A percentile compares a stretch with the other conserved stretches of the same genome.
Evolutionary conservation across 1,284 basidiomycete genomes (phyloP).

Genomic region (Phylloboletellus chloephorus): DNA sequence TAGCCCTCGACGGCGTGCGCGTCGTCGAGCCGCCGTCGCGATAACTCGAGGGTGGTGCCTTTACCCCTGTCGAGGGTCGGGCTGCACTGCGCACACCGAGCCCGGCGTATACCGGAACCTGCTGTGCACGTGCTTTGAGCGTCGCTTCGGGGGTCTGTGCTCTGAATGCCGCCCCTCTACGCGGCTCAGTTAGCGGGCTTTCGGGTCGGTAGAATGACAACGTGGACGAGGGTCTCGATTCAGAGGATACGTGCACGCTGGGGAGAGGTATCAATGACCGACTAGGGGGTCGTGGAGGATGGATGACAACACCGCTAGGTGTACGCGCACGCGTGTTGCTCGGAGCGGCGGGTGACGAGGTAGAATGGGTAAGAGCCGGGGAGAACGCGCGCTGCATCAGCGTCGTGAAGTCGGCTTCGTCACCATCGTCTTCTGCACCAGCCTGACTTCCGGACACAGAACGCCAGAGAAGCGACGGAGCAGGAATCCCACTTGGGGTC

Average conservation of each 20-base stretch:
- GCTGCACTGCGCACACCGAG: conserved; percentile 36
- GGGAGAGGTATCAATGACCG: conserved; percentile 78
- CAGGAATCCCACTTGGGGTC: conserved; percentile 73
- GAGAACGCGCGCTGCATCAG: conserved; percentile 60
- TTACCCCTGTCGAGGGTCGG: conserved; percentile 38
- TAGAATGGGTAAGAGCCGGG: conserved; percentile 44
- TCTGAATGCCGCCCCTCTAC: conserved; percentile 32
- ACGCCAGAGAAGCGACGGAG: conserved; percentile 45
- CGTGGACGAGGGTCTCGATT: conserved; percentile 63
- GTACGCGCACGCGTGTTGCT: conserved; percentile 34
- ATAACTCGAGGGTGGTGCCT: conserved; percentile 71
- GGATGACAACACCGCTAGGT: conserved; percentile 36
- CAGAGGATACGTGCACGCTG: conserved; percentile 60
- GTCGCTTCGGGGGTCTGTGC: conserved; percentile 67
- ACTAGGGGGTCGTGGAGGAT: conserved; percentile 70
- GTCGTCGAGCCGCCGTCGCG: conserved; percentile 48
- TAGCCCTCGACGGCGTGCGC: conserved; percentile 58
- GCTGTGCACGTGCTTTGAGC: conserved; percentile 51
- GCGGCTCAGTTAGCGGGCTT: conserved; percentile 48
- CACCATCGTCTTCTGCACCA: conserved; percentile 48
- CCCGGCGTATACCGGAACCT: conserved; percentile 49
- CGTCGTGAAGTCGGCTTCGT: conserved; percentile 40
- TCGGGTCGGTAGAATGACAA: conserved; percentile 63
- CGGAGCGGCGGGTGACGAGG: conserved; percentile 35
- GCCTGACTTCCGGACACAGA: conserved; percentile 47